Base-by-base conservation (phyloP, 768 basidiomycete species). In the Chalciporus chontae region DNA sequence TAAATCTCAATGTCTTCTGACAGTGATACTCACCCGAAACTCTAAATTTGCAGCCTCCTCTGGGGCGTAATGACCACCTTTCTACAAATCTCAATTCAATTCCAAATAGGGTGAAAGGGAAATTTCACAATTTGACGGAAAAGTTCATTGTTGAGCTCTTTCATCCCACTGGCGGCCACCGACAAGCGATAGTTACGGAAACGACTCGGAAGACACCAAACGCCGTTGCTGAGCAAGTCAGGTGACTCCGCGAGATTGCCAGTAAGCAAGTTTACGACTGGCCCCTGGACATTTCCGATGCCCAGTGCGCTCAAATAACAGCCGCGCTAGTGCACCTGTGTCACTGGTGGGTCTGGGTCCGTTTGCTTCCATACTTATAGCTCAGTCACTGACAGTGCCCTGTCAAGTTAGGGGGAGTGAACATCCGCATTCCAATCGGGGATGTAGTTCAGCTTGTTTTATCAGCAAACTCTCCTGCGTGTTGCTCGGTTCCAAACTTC, bases 391-490 rank as follows among this genome's bases (percentile, higher is more conserved):
- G 43, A 50, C 44, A 45, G n/a, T n/a, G n/a, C n/a, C n/a, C n/a
- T n/a, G n/a, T n/a, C n/a, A n/a, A n/a, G n/a, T n/a, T n/a, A n/a
- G n/a, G n/a, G n/a, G n/a, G n/a, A n/a, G 41, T 7, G 17, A 31
- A 17, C 13, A 8, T 41, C 11, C 43, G 21, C 19, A n/a, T 23
- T 14, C 46, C 27, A 40, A 45, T 57, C 51, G 40, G 45, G 40
- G 47, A 57, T 38, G 18, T 42, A 48, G 43, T 42, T 50, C 45
- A 42, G 32, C 26, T 39, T 49, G 44, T 27, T 31, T n/a, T n/a
- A 17, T 21, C 44, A 29, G 40, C 26, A 18, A 26, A 44, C 38
- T n/a, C 32, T 34, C 32, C 15, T 34, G 32, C 32, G 32, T 3
- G 2, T 34, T 15, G 13, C 32, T 34, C 15, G 15, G 32, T 34